phyloP scores from a whole-genome alignment of 345 rosid species.

The Aethionema arabicum region DNA sequence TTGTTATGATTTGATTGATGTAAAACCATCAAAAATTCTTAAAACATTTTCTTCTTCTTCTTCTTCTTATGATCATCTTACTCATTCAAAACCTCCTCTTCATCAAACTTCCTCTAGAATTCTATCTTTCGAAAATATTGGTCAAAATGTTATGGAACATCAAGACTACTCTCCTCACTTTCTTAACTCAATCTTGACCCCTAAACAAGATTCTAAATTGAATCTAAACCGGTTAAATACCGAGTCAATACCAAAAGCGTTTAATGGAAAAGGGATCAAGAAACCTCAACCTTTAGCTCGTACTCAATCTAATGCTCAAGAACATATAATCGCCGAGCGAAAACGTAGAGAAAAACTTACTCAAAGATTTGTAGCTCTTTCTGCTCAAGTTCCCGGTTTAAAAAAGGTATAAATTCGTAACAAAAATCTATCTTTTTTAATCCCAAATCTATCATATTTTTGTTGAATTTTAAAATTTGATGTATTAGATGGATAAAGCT shows the following conservation, averaged over 20 bases:
- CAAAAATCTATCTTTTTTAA: background rate
- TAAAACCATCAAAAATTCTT: slow-evolving; percentile 29
- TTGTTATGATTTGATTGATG: slow-evolving; percentile 14
- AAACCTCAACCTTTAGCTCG: slow-evolving; percentile 14
- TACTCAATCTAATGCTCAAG: slow-evolving; percentile 32
- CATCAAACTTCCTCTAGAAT: slow-evolving; percentile 20
- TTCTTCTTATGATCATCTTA: background rate
- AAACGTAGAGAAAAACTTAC: slow-evolving; percentile 37
- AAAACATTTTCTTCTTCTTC: background rate
- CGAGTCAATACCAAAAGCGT: background rate
- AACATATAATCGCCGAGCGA: slow-evolving; percentile 33
- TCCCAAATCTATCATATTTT: no score
- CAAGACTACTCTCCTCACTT: background rate
- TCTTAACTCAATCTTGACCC: slow-evolving; percentile 16
- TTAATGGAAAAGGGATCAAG: slow-evolving; percentile 20
- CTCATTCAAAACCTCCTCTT: background rate
- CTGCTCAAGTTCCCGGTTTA: slow-evolving; percentile 35
- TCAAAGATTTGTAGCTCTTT: slow-evolving; percentile 39
- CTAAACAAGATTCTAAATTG: slow-evolving; percentile 7
- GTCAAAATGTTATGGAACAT: slow-evolving; percentile 1
- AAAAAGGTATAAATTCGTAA: slow-evolving; percentile 29
- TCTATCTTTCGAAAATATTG: slow-evolving; percentile 28
- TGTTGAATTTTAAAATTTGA: background rate
- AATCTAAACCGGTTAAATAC: background rate
- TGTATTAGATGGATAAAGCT: slow-evolving; percentile 79